Base-by-base conservation (phyloP, 2,329 filamentous ascomycete species). In the Hirsutella thompsonii region DNA sequence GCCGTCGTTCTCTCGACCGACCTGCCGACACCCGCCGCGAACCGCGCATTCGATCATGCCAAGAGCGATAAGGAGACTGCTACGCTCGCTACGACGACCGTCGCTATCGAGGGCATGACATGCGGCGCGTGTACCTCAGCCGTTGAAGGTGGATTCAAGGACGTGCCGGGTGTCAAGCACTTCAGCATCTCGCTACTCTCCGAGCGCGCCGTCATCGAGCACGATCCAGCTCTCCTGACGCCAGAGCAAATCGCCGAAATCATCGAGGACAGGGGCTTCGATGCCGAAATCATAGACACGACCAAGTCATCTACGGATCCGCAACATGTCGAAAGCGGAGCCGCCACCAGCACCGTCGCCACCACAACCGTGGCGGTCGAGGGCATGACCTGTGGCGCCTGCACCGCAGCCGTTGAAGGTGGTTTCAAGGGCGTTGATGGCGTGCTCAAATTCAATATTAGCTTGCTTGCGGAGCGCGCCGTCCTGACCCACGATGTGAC, bases 381-480 rank as follows among this genome's bases (percentile, higher is more conserved):
- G 50, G 92, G 92, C 39, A 98, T 98, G 92, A 98, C 92, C 1
- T 96, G 92, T 56, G 90, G 90, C 19, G 87, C 92, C 34, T 98
- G 92, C 61, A 96, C 92, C 1, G 90, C 90, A 1, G 88, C 90
- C 5, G 79, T 96, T 2, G 85, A 95, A 54, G 73, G 76, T 39
- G 87, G 83, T 3, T 92, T 98, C 62, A 76, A 78, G 49, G 76
- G 74, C 47, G 62, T 90, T 2, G 77, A 83, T 9, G 92, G 92
- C 19, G 61, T 96, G 14, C 56, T 87, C 42, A 85, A 88, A 49
- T 94, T 96, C 68, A 94, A 94, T 56, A 93, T 98, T 59, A 94
- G 87, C 61, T 67, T 98, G 49, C 72, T 96, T 26, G 93, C 92
- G 4, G 92, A 96, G 59, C 79, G 90, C 45, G 90, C 89, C 4